Conservation (phyloP, 2,329 filamentous ascomycete genomes). For the Xylaria sp. region DNA sequence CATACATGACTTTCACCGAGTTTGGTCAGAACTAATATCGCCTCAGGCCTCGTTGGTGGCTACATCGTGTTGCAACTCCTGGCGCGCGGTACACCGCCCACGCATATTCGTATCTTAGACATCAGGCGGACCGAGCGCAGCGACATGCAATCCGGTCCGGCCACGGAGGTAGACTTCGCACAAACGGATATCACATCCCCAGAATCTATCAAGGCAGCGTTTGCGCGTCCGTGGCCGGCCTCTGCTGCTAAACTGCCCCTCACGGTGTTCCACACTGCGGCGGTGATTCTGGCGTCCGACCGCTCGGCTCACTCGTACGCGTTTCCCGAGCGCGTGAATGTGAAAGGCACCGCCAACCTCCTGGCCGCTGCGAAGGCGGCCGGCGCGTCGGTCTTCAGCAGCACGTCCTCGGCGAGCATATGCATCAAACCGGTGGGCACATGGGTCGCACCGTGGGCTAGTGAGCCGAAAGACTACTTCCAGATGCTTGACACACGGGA, state of each 20-base stretch:
- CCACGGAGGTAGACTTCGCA: conserved; percentile 54
- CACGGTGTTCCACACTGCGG: conserved; percentile 68
- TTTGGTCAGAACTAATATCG: conserved; percentile 9
- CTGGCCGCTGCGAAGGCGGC: conserved; percentile 57
- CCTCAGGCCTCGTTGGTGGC: conserved; percentile 63
- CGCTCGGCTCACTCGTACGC: conserved; percentile 57
- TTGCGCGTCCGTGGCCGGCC: conserved; percentile 58
- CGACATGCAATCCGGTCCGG: conserved; percentile 53
- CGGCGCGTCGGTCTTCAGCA: conserved; percentile 61
- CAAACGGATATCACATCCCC: conserved; percentile 62
- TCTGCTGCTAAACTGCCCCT: conserved; percentile 55
- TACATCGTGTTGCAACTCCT: conserved; percentile 65
- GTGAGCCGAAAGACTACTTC: conserved; percentile 51
- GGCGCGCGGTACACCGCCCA: conserved; percentile 60
- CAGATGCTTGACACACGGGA: conserved; percentile 60
- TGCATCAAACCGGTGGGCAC: conserved; percentile 52
- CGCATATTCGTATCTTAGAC: conserved; percentile 64
- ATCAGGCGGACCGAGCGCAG: conserved; percentile 55
- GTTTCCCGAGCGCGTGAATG: conserved; percentile 60
- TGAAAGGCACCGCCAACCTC: conserved; percentile 60
- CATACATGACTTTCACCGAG: background rate
- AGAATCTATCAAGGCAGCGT: conserved; percentile 56
- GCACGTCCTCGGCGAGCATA: conserved; percentile 63
- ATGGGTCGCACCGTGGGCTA: conserved; percentile 51
- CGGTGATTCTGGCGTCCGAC: conserved; percentile 62